Conservation (phyloP, 2,329 filamentous ascomycete species). For the Raffaelea deltoideospora region DNA sequence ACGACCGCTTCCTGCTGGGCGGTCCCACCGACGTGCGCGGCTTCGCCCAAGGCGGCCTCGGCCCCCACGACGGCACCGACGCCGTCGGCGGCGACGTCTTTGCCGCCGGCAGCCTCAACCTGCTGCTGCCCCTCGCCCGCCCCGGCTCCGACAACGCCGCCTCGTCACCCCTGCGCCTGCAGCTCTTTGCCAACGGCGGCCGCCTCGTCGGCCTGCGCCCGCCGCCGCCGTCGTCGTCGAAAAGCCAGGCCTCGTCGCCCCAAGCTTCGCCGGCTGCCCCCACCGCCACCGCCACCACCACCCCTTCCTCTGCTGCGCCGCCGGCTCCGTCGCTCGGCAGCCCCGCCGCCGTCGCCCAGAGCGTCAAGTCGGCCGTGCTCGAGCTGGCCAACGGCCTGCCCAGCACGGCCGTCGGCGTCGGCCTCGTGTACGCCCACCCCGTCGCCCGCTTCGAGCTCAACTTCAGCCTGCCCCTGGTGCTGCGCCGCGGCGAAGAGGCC, state of each 20-base stretch:
- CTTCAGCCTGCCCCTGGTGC: constrained; percentile 73
- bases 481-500: constrained; percentile 69
- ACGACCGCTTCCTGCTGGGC: constrained; percentile 89
- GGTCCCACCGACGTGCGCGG: constrained; percentile 90
- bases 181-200: constrained; percentile 84
- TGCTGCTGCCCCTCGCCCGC: constrained; percentile 72
- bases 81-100: constrained; percentile 85
- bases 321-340: too few relatives aligned
- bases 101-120: constrained; percentile 72
- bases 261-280: constrained; percentile 1
- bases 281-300: too few relatives aligned
- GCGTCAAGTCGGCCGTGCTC: constrained; percentile 45
- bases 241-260: constrained; percentile 8
- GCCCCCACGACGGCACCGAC: constrained; percentile 73
- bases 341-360: constrained; percentile 29
- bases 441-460: constrained; percentile 91
- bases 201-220: constrained; percentile 62
- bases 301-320: too few relatives aligned
- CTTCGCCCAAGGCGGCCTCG: constrained; percentile 78
- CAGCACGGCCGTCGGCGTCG: constrained; percentile 73
- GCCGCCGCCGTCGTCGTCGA: constrained; percentile 26
- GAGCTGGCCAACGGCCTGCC: constrained; percentile 64
- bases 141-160: constrained; percentile 65
- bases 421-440: constrained; percentile 87
- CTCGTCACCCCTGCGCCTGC: constrained; percentile 75